Evolutionary conservation across 2,329 filamentous ascomycete genomes (phyloP).

Genomic region (Fusarium longipes): DNA sequence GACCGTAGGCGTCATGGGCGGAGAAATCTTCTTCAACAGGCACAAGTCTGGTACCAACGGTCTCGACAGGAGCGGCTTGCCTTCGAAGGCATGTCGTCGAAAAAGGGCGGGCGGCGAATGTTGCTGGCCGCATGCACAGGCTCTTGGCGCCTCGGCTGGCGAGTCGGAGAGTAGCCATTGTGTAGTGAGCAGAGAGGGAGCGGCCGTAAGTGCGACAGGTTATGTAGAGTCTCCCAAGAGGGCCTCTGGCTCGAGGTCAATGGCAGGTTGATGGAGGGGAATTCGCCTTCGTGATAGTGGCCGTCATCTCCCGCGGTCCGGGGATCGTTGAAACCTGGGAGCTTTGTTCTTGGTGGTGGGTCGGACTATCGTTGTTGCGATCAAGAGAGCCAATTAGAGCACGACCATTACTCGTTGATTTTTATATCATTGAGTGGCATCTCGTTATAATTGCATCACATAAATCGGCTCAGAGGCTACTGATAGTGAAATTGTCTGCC

Average conservation of each 20-base stretch:
- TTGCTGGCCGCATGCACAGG: constrained; percentile 65
- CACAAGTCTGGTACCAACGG: constrained; percentile 68
- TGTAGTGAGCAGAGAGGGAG: constrained; percentile 47
- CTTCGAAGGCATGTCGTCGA: constrained; percentile 72
- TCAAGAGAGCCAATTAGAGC: constrained; percentile 44
- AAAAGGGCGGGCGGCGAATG: constrained; percentile 66
- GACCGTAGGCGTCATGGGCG: constrained; percentile 61
- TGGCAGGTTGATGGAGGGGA: constrained; percentile 49
- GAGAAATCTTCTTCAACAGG: constrained; percentile 74
- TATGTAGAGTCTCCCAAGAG: constrained; percentile 48
- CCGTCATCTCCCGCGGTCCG: constrained; percentile 49
- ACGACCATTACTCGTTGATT: constrained; percentile 46
- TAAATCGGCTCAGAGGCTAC: constrained; percentile 7
- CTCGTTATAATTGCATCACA: constrained; percentile 18
- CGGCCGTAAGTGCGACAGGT: constrained; percentile 46
- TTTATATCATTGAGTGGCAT: constrained; percentile 31
- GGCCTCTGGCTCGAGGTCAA: constrained; percentile 53
- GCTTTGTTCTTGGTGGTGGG: constrained; percentile 49
- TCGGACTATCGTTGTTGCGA: constrained; percentile 51
- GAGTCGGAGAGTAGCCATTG: constrained; percentile 80
- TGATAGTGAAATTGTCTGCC: neutral
- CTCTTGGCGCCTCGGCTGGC: constrained; percentile 77
- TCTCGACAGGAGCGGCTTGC: constrained; percentile 66
- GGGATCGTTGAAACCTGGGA: constrained; percentile 47
- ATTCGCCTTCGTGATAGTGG: constrained; percentile 49